A percentile compares a stretch with the other conserved stretches of the same genome.
Evolutionary conservation across 306 rosid species (phyloP).

Genomic region (Fagus sylvatica): DNA sequence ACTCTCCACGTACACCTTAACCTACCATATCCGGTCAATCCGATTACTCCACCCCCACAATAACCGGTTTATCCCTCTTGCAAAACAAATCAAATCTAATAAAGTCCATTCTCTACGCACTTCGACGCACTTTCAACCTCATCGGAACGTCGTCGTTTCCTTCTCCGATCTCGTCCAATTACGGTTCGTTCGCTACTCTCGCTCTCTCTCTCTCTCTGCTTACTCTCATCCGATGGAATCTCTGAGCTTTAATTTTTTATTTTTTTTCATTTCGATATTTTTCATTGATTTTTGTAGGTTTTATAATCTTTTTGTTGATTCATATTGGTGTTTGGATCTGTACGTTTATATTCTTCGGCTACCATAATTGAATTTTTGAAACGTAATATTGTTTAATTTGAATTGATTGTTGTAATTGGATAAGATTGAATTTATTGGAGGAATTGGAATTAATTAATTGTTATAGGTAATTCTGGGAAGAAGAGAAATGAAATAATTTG

Average conservation of each 20-base stretch:
- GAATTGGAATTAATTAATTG: neutral
- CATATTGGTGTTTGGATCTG: neutral
- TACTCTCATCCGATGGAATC: neutral
- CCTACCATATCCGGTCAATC: constrained; percentile 52
- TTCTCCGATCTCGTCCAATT: constrained; percentile 36
- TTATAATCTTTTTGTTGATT: neutral
- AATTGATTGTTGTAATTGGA: neutral
- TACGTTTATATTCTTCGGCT: neutral
- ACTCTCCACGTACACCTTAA: constrained; percentile 16
- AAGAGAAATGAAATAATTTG: neutral
- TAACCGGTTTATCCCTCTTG: constrained; percentile 27
- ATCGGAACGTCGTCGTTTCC: constrained; percentile 31
- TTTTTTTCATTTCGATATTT: neutral
- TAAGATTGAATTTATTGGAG: neutral
- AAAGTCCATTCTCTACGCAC: neutral
- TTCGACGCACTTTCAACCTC: constrained; percentile 2
- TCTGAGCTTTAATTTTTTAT: constrained; percentile 17
- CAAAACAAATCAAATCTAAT: constrained; percentile 12
- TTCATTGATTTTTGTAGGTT: neutral
- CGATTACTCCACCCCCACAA: neutral
- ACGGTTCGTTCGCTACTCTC: neutral
- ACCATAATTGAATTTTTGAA: neutral
- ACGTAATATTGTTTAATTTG: neutral
- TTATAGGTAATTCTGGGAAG: neutral
- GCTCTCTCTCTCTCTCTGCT: neutral